A percentile compares a stretch with the other conserved stretches of the same genome.
Evolutionary conservation across 2,329 filamentous ascomycete genomes (phyloP).

Genomic region (Myriosclerotinia duriaeana): DNA sequence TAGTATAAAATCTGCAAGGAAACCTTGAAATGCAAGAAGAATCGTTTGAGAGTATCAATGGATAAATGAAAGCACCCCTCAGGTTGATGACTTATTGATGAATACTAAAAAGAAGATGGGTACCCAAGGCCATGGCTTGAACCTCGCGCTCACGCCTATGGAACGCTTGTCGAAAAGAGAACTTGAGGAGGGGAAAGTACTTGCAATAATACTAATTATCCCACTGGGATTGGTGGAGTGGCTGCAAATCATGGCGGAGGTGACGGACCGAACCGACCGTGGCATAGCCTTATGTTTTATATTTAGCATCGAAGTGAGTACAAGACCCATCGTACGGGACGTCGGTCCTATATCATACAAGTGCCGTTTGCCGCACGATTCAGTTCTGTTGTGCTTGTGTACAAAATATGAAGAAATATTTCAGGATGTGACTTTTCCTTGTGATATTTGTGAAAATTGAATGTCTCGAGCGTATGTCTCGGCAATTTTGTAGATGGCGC

Average conservation of each 20-base stretch:
- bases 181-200: not conserved
- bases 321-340: not conserved
- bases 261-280: conserved; percentile 19
- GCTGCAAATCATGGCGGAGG: not conserved
- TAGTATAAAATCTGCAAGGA: not conserved
- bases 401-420: not conserved
- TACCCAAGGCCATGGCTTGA: not conserved
- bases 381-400: not conserved
- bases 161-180: not conserved
- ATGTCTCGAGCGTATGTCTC: not conserved
- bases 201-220: not conserved
- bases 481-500: not conserved
- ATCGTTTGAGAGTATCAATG: not conserved
- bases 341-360: not conserved
- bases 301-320: not conserved
- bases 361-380: not conserved
- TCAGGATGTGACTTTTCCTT: not conserved
- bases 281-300: not conserved
- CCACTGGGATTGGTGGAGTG: not conserved
- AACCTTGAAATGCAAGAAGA: not conserved
- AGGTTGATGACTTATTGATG: not conserved
- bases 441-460: not conserved
- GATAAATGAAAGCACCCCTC: not conserved
- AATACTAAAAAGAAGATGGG: not conserved
- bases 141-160: not conserved